phyloP scores from a whole-genome alignment of 23 red algal species.

The Pyropia haitanensis region DNA sequence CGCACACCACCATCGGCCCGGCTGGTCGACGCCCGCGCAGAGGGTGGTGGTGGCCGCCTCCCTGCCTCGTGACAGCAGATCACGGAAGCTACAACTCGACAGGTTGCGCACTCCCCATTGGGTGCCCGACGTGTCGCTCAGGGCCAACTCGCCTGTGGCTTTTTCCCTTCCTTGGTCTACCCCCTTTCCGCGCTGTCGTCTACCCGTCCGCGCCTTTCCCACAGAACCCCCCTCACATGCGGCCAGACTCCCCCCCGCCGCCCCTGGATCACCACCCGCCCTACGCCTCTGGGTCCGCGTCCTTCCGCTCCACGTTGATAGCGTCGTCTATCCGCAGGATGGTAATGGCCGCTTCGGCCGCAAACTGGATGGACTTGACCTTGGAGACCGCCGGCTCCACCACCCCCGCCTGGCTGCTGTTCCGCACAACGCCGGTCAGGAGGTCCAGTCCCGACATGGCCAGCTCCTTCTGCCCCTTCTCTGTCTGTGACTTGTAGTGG shows the following conservation, averaged over 20 bases:
- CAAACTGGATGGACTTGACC: constrained; percentile 94
- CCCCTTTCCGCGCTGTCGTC: too few species aligned
- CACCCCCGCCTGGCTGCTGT: constrained; percentile 80
- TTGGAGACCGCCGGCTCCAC: constrained; percentile 94
- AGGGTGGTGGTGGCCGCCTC: too few species aligned
- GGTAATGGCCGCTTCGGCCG: constrained; percentile 93
- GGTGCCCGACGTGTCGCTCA: too few species aligned
- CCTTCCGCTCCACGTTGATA: constrained; percentile 68
- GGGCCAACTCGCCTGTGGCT: too few species aligned
- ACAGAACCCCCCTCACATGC: not conserved
- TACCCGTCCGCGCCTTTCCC: not conserved
- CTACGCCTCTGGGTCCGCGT: constrained; percentile 17
- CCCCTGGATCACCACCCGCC: too few species aligned
- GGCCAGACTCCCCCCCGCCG: not conserved
- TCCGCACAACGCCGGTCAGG: constrained; percentile 43
- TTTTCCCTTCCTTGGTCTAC: too few species aligned
- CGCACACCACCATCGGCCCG: too few species aligned
- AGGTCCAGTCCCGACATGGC: constrained; percentile 71
- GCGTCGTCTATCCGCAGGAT: constrained; percentile 96
- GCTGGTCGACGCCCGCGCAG: too few species aligned
- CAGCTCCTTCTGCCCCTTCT: constrained; percentile 42
- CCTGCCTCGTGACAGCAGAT: too few species aligned
- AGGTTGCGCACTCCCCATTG: too few species aligned
- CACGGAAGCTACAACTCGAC: too few species aligned
- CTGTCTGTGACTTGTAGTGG: constrained; percentile 63